Evolutionary conservation across 768 basidiomycete genomes (phyloP).

Genomic region (Leucosporidium creatinivorum): DNA sequence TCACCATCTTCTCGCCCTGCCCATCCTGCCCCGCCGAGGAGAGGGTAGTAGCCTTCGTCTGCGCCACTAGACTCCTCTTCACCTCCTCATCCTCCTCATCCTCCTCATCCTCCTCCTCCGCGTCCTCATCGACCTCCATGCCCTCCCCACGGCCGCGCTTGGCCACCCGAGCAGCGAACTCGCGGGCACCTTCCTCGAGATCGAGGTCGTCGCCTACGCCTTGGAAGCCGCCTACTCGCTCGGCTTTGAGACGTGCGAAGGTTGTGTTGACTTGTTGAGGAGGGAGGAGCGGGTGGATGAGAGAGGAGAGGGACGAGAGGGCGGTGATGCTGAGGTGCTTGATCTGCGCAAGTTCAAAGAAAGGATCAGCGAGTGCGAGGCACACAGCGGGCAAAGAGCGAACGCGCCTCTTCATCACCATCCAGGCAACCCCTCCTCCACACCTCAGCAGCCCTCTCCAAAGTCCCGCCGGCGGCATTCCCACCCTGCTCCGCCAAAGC

Average conservation of each 20-base stretch:
- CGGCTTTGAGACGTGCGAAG: background rate
- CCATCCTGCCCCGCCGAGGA: too few species aligned
- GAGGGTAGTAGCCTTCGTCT: too few species aligned
- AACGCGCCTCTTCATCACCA: conserved; percentile 2
- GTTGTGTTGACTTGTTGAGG: conserved; percentile 10
- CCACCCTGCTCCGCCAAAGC: background rate
- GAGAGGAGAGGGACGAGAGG: background rate
- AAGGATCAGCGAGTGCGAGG: background rate
- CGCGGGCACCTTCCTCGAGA: conserved; percentile 7
- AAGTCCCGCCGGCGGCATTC: background rate
- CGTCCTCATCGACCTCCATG: background rate
- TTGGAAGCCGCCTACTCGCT: conserved; percentile 7
- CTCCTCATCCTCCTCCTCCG: background rate
- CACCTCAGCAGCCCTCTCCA: conserved; percentile 3
- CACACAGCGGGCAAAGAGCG: background rate
- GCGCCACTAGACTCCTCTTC: too few species aligned
- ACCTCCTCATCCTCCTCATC: background rate
- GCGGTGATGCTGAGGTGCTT: background rate
- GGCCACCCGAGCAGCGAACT: conserved; percentile 13
- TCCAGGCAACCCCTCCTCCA: conserved; percentile 6
- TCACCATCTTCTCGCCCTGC: background rate
- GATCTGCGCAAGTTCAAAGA: background rate
- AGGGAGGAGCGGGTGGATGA: conserved; percentile 19
- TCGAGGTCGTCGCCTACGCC: conserved; percentile 6
- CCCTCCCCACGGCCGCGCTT: background rate